Evolutionary conservation across 495 filamentous ascomycete genomes (phyloP).

Genomic region (Bombardia bombarda): DNA sequence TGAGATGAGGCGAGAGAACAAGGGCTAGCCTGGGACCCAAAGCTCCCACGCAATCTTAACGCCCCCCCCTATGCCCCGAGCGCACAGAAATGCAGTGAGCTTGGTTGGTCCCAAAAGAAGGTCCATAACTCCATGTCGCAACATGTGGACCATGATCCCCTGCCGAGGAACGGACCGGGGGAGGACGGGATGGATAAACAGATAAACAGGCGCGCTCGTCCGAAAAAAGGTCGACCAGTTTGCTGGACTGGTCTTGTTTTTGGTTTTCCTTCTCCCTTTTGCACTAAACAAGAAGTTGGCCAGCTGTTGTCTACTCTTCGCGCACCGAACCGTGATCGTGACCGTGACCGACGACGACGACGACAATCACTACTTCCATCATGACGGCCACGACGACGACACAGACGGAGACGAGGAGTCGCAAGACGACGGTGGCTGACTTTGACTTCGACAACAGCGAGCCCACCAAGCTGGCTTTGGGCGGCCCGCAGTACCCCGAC

Average conservation of each 20-base stretch:
- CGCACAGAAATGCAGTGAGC: neutral
- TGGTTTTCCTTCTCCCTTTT: too few relatives aligned
- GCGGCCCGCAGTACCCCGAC: constrained; percentile 56
- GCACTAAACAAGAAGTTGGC: neutral
- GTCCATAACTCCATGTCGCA: too few relatives aligned
- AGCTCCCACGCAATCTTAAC: neutral
- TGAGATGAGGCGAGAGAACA: neutral
- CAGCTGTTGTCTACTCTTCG: too few relatives aligned
- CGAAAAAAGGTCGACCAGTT: neutral
- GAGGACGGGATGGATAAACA: neutral
- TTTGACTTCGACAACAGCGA: constrained; percentile 6
- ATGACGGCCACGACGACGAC: constrained; percentile 4
- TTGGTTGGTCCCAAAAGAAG: neutral
- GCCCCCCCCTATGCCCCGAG: neutral
- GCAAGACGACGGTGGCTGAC: too few relatives aligned
- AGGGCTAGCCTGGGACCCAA: neutral
- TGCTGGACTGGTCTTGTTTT: neutral
- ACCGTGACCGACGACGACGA: neutral
- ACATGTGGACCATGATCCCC: too few relatives aligned
- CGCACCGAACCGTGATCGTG: too few relatives aligned
- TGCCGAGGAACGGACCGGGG: too few relatives aligned
- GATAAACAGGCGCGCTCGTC: neutral
- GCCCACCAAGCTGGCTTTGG: constrained; percentile 50
- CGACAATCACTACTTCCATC: neutral
- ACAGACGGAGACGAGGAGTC: constrained; percentile 13